These are phyloP conservation scores for Solanum paucissectum DNA, from an alignment of 257 asterid genomes.

Conservation along the genomic window DNA sequence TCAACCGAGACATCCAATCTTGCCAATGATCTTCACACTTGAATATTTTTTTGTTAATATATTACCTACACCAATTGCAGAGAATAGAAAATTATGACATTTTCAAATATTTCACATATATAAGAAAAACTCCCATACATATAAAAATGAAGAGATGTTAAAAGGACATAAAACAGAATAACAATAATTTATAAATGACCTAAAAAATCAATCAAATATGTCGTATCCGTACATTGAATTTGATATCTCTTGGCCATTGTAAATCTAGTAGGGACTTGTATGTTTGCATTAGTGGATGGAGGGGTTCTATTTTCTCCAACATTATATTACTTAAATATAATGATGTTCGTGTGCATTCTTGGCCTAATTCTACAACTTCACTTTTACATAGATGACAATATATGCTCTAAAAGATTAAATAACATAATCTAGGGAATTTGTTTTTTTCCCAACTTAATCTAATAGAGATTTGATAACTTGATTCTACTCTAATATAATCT, in stretches of 20 bases:
- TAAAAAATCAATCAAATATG: neutral
- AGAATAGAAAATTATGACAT: neutral
- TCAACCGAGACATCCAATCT: neutral
- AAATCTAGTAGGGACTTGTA: neutral
- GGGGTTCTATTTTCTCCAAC: neutral
- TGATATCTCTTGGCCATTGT: neutral
- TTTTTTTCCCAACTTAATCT: neutral
- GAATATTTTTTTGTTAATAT: too few relatives aligned
- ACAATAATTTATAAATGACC: neutral
- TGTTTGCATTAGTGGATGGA: neutral
- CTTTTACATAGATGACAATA: neutral
- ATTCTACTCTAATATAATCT: neutral
- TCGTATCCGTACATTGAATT: neutral
- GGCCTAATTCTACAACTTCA: neutral
- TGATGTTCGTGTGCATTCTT: neutral
- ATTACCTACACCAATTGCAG: neutral
- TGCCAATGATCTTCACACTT: neutral
- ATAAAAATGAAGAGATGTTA: neutral
- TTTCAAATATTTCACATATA: too few relatives aligned
- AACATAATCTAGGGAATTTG: neutral
- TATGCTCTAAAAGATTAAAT: neutral
- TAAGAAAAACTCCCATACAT: neutral
- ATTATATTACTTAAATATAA: neutral
- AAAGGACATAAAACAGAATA: neutral
- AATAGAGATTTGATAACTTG: neutral